Evolutionary conservation across 1,284 basidiomycete species (phyloP).

Genomic region (Coniferiporia weirii): DNA sequence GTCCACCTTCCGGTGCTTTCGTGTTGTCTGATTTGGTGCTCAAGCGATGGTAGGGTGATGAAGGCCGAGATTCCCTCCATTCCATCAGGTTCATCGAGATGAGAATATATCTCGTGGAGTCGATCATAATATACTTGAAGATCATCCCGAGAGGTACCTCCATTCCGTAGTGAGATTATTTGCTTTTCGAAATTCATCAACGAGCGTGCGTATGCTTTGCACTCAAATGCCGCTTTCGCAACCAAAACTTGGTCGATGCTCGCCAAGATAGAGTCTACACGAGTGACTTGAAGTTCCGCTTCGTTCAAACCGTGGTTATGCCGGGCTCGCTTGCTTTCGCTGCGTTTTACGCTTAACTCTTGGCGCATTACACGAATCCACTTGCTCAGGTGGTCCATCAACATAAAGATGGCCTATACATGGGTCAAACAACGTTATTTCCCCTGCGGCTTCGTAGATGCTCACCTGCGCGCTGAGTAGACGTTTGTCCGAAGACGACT

Average conservation of each 20-base stretch:
- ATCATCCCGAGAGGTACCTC: constrained; percentile 41
- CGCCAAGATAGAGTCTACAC: constrained; percentile 75
- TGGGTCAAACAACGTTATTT: not conserved
- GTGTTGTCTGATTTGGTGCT: constrained; percentile 97
- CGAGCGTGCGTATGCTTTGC: constrained; percentile 91
- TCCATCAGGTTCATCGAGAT: constrained; percentile 96
- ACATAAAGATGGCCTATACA: constrained; percentile 80
- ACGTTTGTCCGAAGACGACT: constrained; percentile 69
- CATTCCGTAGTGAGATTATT: constrained; percentile 50
- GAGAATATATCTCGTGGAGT: constrained; percentile 93
- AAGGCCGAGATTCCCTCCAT: constrained; percentile 97
- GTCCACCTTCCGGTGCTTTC: constrained; percentile 98
- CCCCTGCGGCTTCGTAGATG: not conserved
- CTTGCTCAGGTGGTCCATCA: constrained; percentile 92
- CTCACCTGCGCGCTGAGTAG: constrained; percentile 85
- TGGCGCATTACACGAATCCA: constrained; percentile 76
- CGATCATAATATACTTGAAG: constrained; percentile 84
- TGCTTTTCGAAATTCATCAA: constrained; percentile 93
- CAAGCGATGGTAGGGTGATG: constrained; percentile 86
- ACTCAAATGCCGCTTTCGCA: constrained; percentile 91
- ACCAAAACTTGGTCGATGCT: constrained; percentile 87
- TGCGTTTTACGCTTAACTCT: constrained; percentile 46
- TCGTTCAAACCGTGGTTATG: constrained; percentile 31
- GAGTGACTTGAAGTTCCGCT: constrained; percentile 53
- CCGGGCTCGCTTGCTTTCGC: constrained; percentile 44